Percentiles rank a stretch among this genome's conserved stretches.
Evolutionary conservation across 1,284 basidiomycete genomes (phyloP).

Genomic region (Heliocybe sulcata): DNA sequence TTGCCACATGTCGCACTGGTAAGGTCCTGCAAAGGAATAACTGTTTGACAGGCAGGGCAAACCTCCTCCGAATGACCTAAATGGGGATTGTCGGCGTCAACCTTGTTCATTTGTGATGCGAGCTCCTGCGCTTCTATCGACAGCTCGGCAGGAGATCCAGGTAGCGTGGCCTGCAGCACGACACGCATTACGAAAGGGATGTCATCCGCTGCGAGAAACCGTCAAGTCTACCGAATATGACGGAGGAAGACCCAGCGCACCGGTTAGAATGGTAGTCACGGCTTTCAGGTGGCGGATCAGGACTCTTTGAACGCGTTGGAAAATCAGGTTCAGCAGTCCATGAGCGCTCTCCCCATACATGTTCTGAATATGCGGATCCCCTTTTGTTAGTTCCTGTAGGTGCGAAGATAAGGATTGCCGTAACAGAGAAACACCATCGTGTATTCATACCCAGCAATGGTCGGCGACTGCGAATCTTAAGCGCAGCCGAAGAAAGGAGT

Average conservation of each 20-base stretch:
- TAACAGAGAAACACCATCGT: no score
- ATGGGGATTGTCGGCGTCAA: constrained; percentile 12
- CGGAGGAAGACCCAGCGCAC: constrained; percentile 27
- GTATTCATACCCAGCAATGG: constrained; percentile 48
- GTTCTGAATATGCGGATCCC: constrained; percentile 24
- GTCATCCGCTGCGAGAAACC: constrained; percentile 37
- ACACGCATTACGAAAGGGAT: constrained; percentile 50
- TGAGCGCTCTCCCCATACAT: constrained; percentile 45
- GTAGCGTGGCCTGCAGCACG: constrained; percentile 44
- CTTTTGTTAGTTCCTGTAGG: constrained; percentile 7
- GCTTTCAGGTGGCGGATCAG: constrained; percentile 50
- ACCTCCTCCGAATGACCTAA: constrained; percentile 36
- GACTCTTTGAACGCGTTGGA: constrained; percentile 43
- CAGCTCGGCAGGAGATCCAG: constrained; percentile 41
- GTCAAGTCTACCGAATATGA: constrained; percentile 1
- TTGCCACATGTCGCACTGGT: constrained; percentile 52
- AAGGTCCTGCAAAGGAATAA: constrained; percentile 49
- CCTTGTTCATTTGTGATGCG: constrained; percentile 29
- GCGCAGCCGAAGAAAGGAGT: constrained; percentile 40
- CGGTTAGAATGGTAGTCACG: constrained; percentile 31
- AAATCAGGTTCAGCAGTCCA: constrained; percentile 40
- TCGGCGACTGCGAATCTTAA: constrained; percentile 52
- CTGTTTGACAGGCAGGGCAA: constrained; percentile 62
- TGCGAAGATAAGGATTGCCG: neutral
- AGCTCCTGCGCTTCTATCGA: constrained; percentile 42